Evolutionary conservation across 768 basidiomycete genomes (phyloP).

Genomic region (Amanita molliuscula): DNA sequence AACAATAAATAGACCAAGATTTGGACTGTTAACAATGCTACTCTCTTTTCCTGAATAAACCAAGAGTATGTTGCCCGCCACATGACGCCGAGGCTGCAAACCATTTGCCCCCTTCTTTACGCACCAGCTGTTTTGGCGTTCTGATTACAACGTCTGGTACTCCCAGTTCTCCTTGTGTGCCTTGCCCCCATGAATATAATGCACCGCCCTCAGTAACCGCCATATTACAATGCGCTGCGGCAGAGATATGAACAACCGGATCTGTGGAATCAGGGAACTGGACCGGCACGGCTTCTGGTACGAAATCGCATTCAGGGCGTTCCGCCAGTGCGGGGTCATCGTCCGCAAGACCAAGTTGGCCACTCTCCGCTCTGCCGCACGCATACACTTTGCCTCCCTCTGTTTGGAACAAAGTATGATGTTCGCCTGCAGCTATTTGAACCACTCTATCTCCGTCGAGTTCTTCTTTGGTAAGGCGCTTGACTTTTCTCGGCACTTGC

Average conservation of each 20-base stretch:
- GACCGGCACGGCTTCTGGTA: conserved; percentile 56
- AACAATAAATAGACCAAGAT: background rate
- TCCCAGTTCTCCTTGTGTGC: conserved; percentile 69
- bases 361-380: conserved; percentile 75
- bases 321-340: conserved; percentile 60
- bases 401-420: conserved; percentile 88
- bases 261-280: conserved; percentile 55
- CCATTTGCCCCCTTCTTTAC: conserved; percentile 65
- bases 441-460: conserved; percentile 53
- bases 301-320: conserved; percentile 42
- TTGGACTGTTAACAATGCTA: conserved; percentile 51
- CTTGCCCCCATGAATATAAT: conserved; percentile 70
- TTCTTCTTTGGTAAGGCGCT: conserved; percentile 47
- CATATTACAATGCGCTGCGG: conserved; percentile 65
- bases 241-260: conserved; percentile 53
- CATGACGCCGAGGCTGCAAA: conserved; percentile 55
- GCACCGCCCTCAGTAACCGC: conserved; percentile 60
- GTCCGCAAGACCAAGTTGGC: conserved; percentile 71
- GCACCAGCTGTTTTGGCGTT: conserved; percentile 59
- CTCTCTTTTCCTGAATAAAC: conserved; percentile 56
- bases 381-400: conserved; percentile 76
- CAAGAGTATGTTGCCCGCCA: conserved; percentile 73
- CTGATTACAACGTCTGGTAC: conserved; percentile 48
- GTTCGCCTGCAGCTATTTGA: conserved; percentile 75
- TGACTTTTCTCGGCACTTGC: conserved; percentile 54